These are phyloP conservation scores for Boletus mariae DNA, from an alignment of 1,284 basidiomycete species.

Conservation along the genomic window DNA sequence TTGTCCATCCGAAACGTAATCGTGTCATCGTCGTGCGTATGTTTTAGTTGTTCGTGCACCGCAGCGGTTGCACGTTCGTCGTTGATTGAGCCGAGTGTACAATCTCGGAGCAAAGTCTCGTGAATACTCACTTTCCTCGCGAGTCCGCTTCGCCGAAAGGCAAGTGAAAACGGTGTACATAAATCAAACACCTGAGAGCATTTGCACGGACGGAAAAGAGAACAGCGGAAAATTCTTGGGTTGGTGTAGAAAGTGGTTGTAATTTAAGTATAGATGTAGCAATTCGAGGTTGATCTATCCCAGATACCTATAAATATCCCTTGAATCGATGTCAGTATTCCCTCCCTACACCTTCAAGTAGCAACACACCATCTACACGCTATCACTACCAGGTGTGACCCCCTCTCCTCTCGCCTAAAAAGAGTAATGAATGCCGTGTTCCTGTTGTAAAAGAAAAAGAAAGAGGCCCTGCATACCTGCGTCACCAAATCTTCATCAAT, in stretches of 20 bases:
- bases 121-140: too few species aligned
- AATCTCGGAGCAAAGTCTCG: too few species aligned
- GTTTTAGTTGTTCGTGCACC: too few species aligned
- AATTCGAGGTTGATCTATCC: neutral
- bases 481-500: slow-evolving; percentile 56
- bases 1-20: too few species aligned
- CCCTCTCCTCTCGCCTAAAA: slow-evolving; percentile 21
- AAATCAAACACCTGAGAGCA: neutral
- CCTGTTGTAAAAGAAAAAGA: neutral
- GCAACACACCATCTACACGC: slow-evolving; percentile 12
- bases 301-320: neutral
- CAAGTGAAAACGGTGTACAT: neutral
- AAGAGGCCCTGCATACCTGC: slow-evolving; percentile 38
- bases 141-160: neutral
- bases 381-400: slow-evolving; percentile 19
- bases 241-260: neutral
- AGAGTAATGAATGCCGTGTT: neutral
- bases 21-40: too few species aligned
- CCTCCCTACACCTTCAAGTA: neutral
- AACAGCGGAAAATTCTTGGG: neutral
- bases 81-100: too few species aligned
- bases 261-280: neutral
- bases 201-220: neutral
- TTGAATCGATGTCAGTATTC: neutral
- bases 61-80: too few species aligned